phyloP scores from a whole-genome alignment of 1,284 basidiomycete genomes.

The Marasmius sp. region DNA sequence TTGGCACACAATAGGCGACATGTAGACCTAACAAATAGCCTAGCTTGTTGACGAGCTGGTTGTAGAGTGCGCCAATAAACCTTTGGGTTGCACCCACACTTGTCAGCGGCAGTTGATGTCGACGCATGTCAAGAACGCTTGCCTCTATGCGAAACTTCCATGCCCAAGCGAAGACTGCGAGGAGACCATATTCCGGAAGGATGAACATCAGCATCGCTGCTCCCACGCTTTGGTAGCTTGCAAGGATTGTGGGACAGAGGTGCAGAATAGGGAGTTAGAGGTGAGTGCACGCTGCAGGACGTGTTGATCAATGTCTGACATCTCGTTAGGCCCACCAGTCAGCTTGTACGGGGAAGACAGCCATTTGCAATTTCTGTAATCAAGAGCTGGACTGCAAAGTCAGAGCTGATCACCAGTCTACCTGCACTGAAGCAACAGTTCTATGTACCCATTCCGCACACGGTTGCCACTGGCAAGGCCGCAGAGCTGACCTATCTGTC shows the following conservation, averaged over 20 bases:
- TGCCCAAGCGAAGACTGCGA: slow-evolving; percentile 53
- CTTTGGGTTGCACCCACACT: slow-evolving; percentile 60
- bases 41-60: slow-evolving; percentile 84
- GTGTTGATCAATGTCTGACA: background rate
- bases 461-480: slow-evolving; percentile 58
- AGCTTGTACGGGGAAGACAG: slow-evolving; percentile 34
- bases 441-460: slow-evolving; percentile 49
- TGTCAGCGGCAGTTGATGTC: slow-evolving; percentile 72
- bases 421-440: slow-evolving; percentile 40
- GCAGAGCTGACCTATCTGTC: slow-evolving; percentile 36
- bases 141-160: slow-evolving; percentile 54
- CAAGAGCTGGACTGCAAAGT: slow-evolving; percentile 33
- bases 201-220: slow-evolving; percentile 40
- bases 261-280: slow-evolving; percentile 33
- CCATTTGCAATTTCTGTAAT: slow-evolving; percentile 40
- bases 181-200: slow-evolving; percentile 43
- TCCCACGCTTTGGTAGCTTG: slow-evolving; percentile 34
- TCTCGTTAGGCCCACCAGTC: slow-evolving; percentile 32
- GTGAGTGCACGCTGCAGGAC: slow-evolving; percentile 21
- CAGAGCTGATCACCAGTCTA: slow-evolving; percentile 32
- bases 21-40: slow-evolving; percentile 6
- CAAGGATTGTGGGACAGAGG: slow-evolving; percentile 33
- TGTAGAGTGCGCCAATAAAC: slow-evolving; percentile 67
- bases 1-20: slow-evolving; percentile 15
- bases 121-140: slow-evolving; percentile 61